These are phyloP conservation scores for Saururus chinensis DNA, from an alignment of 164 flowering plant species.

Conservation along the genomic window DNA sequence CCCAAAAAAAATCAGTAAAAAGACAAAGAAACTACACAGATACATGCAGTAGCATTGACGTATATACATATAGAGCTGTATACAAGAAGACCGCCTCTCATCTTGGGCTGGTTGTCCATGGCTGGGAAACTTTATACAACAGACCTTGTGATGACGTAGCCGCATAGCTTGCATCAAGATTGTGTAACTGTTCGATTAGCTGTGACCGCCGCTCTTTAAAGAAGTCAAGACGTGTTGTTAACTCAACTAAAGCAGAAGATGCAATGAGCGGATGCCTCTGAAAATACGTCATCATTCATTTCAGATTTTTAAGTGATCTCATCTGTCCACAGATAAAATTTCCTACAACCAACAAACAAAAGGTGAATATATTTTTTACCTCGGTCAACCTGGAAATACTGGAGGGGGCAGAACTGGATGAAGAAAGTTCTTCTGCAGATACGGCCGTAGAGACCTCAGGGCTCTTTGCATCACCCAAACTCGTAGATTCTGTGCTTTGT, in stretches of 20 bases:
- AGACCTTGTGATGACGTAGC: constrained; percentile 61
- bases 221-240: constrained; percentile 92
- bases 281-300: constrained; percentile 8
- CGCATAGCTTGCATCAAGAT: constrained; percentile 69
- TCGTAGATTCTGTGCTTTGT: constrained; percentile 43
- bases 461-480: constrained; percentile 57
- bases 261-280: constrained; percentile 57
- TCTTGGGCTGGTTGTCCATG: constrained; percentile 33
- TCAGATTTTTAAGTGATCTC: background rate
- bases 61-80: constrained; percentile 9
- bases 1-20: background rate
- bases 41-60: constrained; percentile 2
- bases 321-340: background rate
- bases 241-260: constrained; percentile 76
- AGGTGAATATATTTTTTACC: constrained; percentile 20
- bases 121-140: constrained; percentile 60
- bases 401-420: constrained; percentile 60
- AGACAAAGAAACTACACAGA: constrained; percentile 1
- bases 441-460: constrained; percentile 63
- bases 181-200: constrained; percentile 95
- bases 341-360: background rate
- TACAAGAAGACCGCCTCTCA: constrained; percentile 2
- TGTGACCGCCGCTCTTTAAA: constrained; percentile 97
- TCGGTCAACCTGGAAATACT: constrained; percentile 53
- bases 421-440: constrained; percentile 57